Evolutionary conservation across 2,329 filamentous ascomycete species (phyloP).

Genomic region (Xylariales sp.): DNA sequence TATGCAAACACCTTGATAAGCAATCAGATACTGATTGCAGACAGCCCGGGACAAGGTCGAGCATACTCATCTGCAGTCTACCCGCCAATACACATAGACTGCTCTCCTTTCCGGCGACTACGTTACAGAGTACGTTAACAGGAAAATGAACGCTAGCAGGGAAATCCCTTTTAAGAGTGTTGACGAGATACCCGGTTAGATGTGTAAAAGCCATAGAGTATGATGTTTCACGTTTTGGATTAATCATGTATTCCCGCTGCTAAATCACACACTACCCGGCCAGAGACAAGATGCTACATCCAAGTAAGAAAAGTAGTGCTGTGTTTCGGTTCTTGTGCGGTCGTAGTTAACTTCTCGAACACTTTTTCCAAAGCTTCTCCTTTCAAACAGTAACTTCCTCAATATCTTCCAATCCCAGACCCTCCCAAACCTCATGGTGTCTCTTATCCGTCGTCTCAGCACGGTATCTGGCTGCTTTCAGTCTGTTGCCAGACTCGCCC

Average conservation of each 20-base stretch:
- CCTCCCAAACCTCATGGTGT: background rate
- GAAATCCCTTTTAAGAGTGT: no score
- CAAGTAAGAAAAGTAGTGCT: no score
- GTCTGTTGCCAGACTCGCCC: background rate
- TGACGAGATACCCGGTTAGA: no score
- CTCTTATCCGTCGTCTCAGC: background rate
- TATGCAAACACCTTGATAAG: constrained; percentile 36
- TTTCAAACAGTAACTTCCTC: no score
- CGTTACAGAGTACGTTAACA: constrained; percentile 41
- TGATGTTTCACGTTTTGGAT: no score
- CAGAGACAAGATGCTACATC: no score
- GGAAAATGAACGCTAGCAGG: constrained; percentile 35
- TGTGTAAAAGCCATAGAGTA: no score
- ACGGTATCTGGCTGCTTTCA: background rate
- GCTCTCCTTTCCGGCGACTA: constrained; percentile 44
- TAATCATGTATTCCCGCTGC: no score
- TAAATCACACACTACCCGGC: no score
- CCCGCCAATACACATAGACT: constrained; percentile 35
- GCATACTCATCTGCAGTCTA: constrained; percentile 33
- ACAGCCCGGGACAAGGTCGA: constrained; percentile 32
- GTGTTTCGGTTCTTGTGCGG: no score
- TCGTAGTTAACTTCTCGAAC: no score
- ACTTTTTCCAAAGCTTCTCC: no score
- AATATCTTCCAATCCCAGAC: background rate
- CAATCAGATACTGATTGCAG: constrained; percentile 23